Conservation (phyloP, 1,139 yeast species). For the Debaryomyces psychrophilus region DNA sequence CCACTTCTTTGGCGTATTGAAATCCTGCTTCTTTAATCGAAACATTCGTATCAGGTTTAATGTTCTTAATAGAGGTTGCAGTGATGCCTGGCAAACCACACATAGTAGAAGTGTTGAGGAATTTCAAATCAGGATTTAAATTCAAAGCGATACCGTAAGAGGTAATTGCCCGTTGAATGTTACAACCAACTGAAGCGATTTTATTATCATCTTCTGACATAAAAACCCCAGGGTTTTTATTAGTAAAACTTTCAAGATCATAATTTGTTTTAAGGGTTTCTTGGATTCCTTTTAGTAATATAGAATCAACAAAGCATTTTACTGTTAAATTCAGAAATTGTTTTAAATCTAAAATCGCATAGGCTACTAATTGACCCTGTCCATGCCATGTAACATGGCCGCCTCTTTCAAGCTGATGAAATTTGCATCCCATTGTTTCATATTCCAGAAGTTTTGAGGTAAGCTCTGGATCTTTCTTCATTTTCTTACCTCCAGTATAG, state of each 20-base stretch:
- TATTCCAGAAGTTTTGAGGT: slow-evolving; percentile 41
- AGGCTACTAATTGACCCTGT: slow-evolving; percentile 88
- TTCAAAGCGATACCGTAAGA: slow-evolving; percentile 91
- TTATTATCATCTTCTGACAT: slow-evolving; percentile 51
- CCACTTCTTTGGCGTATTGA: slow-evolving; percentile 56
- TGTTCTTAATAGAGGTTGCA: slow-evolving; percentile 40
- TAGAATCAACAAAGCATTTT: slow-evolving; percentile 71
- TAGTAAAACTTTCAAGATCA: slow-evolving; percentile 48
- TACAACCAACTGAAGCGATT: slow-evolving; percentile 89
- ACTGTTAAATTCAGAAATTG: slow-evolving; percentile 63
- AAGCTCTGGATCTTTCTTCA: slow-evolving; percentile 50
- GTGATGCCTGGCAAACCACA: slow-evolving; percentile 76
- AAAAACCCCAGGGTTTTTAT: slow-evolving; percentile 90
- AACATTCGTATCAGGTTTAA: slow-evolving; percentile 24
- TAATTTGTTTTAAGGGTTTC: slow-evolving; percentile 50
- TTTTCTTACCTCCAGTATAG: slow-evolving; percentile 87
- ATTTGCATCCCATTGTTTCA: slow-evolving; percentile 44
- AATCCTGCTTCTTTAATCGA: slow-evolving; percentile 50
- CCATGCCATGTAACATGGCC: slow-evolving; percentile 98
- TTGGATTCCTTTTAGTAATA: slow-evolving; percentile 67
- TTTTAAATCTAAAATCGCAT: slow-evolving; percentile 75
- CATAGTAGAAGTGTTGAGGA: slow-evolving; percentile 72
- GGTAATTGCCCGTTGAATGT: slow-evolving; percentile 80
- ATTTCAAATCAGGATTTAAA: slow-evolving; percentile 70
- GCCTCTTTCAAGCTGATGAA: slow-evolving; percentile 84